Evolutionary conservation across 129 eudicot species (phyloP).

Genomic region (Helianthus tuberosus): DNA sequence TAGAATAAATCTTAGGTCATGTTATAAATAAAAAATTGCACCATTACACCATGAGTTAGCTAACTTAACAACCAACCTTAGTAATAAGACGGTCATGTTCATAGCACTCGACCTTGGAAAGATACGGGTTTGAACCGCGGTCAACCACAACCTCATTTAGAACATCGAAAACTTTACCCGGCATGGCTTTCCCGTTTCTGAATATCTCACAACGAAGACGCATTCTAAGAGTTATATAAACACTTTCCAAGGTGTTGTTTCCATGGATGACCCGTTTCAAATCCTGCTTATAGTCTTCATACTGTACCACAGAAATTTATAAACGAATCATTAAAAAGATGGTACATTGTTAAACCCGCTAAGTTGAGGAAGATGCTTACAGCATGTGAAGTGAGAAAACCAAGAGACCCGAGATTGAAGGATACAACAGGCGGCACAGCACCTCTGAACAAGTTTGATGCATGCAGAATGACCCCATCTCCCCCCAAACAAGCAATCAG

Average conservation of each 20-base stretch:
- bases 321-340: neutral
- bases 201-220: slow-evolving; percentile 93
- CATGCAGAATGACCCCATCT: slow-evolving; percentile 97
- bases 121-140: slow-evolving; percentile 98
- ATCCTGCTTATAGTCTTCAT: slow-evolving; percentile 83
- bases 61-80: slow-evolving; percentile 55
- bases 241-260: slow-evolving; percentile 87
- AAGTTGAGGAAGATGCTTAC: slow-evolving; percentile 51
- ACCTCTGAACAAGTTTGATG: slow-evolving; percentile 90
- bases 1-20: neutral
- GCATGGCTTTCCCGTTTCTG: slow-evolving; percentile 88
- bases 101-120: slow-evolving; percentile 91
- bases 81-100: slow-evolving; percentile 99
- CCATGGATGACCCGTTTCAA: slow-evolving; percentile 86
- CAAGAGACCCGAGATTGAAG: slow-evolving; percentile 97
- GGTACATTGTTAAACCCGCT: neutral
- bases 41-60: neutral
- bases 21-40: neutral
- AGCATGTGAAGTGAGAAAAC: slow-evolving; percentile 92
- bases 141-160: slow-evolving; percentile 94
- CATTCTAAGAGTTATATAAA: slow-evolving; percentile 96
- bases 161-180: slow-evolving; percentile 95
- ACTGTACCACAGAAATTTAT: slow-evolving; percentile 48
- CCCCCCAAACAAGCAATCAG: slow-evolving; percentile 97
- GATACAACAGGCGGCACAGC: slow-evolving; percentile 99